Conservation (phyloP, 176 grass and related monocot genomes). For the Triticum monococcum region DNA sequence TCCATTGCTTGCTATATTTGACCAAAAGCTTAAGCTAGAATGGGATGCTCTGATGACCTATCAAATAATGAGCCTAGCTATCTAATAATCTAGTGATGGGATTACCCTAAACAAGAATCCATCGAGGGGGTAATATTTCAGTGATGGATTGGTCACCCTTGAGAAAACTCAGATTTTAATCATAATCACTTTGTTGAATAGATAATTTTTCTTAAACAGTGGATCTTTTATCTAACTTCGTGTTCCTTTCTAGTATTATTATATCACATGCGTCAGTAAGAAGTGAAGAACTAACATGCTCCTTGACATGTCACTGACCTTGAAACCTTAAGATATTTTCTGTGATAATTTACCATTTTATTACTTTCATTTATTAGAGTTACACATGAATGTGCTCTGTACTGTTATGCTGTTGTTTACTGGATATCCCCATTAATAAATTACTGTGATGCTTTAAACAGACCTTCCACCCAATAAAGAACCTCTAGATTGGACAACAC, state of each 20-base stretch:
- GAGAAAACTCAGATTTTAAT: neutral
- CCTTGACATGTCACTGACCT: neutral
- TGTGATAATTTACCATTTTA: conserved; percentile 16
- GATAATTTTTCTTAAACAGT: neutral
- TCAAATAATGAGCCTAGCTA: neutral
- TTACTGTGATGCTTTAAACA: conserved; percentile 26
- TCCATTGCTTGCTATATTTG: neutral
- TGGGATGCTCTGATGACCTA: neutral
- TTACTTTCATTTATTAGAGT: neutral
- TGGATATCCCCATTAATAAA: neutral
- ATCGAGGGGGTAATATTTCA: conserved; percentile 2
- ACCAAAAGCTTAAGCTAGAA: conserved; percentile 1
- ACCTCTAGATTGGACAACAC: conserved; percentile 67
- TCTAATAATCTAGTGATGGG: too few species aligned
- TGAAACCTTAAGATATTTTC: neutral
- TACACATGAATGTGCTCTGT: neutral
- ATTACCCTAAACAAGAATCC: neutral
- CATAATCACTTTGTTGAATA: neutral
- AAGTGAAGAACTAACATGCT: neutral
- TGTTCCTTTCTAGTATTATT: neutral
- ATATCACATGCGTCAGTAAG: neutral
- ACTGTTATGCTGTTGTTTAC: neutral
- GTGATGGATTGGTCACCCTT: neutral
- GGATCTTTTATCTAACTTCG: neutral
- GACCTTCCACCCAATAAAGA: conserved; percentile 53